These are phyloP conservation scores for Neophaeococcomyces mojaviensis DNA, from an alignment of 2,329 filamentous ascomycete genomes.

Conservation along the genomic window DNA sequence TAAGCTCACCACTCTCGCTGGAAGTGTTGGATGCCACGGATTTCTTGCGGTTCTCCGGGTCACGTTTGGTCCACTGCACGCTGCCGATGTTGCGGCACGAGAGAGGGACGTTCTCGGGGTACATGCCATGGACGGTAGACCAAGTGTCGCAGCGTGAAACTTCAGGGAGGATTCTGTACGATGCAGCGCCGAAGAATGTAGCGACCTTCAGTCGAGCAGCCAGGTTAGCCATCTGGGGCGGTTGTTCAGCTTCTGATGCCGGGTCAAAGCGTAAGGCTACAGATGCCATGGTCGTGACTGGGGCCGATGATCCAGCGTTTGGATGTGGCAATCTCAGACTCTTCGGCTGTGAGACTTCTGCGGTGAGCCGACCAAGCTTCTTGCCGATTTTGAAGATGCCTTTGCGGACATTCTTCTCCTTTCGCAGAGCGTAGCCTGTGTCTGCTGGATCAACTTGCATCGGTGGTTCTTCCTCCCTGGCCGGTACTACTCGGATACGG, in stretches of 20 bases:
- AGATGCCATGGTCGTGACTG: constrained; percentile 48
- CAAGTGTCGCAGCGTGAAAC: constrained; percentile 34
- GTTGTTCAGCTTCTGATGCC: constrained; percentile 38
- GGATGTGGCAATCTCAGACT: constrained; percentile 44
- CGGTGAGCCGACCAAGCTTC: constrained; percentile 52
- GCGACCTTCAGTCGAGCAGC: constrained; percentile 49
- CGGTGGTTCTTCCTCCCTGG: constrained; percentile 53
- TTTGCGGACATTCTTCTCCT: constrained; percentile 54
- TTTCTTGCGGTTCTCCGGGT: constrained; percentile 26
- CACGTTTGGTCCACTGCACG: constrained; percentile 50
- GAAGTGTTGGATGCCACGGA: background rate
- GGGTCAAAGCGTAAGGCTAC: constrained; percentile 57
- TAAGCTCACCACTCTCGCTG: background rate
- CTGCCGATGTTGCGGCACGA: constrained; percentile 50
- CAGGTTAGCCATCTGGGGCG: constrained; percentile 48
- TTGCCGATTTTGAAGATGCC: constrained; percentile 50
- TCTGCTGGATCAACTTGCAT: constrained; percentile 40
- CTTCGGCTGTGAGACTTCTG: constrained; percentile 52
- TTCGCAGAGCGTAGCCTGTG: constrained; percentile 45
- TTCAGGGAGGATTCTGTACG: constrained; percentile 44
- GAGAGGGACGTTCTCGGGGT: constrained; percentile 46
- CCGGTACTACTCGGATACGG: constrained; percentile 54
- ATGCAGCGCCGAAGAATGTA: constrained; percentile 49
- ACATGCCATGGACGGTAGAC: constrained; percentile 43
- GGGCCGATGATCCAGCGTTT: constrained; percentile 28